Percentiles rank a stretch among this genome's conserved stretches.
Conservation (phyloP, 352 stramenopile genomes). For the Blastocystis sp. region DNA sequence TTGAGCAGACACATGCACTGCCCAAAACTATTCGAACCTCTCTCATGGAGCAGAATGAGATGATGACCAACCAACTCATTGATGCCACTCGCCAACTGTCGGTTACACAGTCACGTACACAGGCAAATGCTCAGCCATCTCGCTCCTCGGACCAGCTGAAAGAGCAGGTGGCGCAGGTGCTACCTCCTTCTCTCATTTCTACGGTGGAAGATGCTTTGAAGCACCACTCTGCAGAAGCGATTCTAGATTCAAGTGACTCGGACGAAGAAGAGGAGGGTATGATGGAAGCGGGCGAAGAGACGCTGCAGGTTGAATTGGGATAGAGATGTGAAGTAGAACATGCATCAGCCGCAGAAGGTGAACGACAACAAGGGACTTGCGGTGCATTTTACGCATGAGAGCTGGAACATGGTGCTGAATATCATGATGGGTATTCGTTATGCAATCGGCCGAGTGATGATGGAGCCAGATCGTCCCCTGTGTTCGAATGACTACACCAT, state of each 20-base stretch:
- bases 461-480: slow-evolving; percentile 65
- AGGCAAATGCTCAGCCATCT: no score
- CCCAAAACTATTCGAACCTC: background rate
- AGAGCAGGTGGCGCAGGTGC: background rate
- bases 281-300: background rate
- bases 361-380: slow-evolving; percentile 31
- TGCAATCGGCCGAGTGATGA: slow-evolving; percentile 75
- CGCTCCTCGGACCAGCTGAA: background rate
- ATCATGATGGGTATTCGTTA: slow-evolving; percentile 96
- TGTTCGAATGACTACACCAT: slow-evolving; percentile 70
- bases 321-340: background rate
- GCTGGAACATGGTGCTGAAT: slow-evolving; percentile 92
- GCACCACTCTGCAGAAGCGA: background rate
- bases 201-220: background rate
- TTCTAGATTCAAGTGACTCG: background rate
- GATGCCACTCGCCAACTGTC: background rate
- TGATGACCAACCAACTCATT: background rate
- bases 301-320: background rate
- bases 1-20: background rate
- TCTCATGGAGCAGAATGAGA: background rate
- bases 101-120: no score
- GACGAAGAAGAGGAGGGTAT: background rate
- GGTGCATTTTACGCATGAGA: slow-evolving; percentile 74
- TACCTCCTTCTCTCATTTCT: background rate
- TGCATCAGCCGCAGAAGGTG: background rate